Base-by-base conservation (phyloP, 1,139 yeast species). In the Magnusiomyces tetraspermus region DNA sequence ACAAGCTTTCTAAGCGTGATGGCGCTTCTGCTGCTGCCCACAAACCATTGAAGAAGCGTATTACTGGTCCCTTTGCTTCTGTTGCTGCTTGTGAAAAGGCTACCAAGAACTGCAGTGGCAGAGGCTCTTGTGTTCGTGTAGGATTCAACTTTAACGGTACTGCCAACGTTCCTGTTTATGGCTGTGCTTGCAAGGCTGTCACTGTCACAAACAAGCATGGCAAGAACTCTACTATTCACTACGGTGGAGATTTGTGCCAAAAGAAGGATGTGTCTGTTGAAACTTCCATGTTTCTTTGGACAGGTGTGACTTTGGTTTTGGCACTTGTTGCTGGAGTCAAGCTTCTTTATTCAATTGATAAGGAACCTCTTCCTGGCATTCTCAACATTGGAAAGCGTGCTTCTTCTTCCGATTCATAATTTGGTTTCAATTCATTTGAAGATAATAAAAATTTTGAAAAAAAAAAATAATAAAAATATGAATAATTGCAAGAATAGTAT, bases 281-380 rank as follows among this genome's bases (percentile, higher is more conserved):
- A 65, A 81, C 85, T 57, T 78, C 83, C 61, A 72, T 85, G 61
- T 74, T 84, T 60, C 75, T 83, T 59, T 83, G 90, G 88, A 75
- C 86, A 2, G 68, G 76, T 8, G 59, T 83, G 23, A 76, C 75
- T 1, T 66, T 82, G 50, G 52, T 75, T 33, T 67, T 72, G 11
- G 65, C 78, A 23, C 67, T 79, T 53, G 78, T 67, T 44, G 77
- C 76, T 19, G 86, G 84, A 43, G 67, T 82, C 54, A 74, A 77
- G 60, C 72, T 83, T 55, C 68, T 83, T 67, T 66, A 68, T 54
- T 65, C 74, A 45, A 71, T 81, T 51, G 89, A 86, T 28, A 66
- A 68, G 56, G 82, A 80, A 59, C 78, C 82, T 47, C 74, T 83
- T 57, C 88, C 89, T 24, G 87, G 87, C 31, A 82, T 82, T 45